Percentiles rank a stretch among this genome's conserved stretches.
Evolutionary conservation across 208 protist genomes (phyloP).

Genomic region (Spongospora subterranea): DNA sequence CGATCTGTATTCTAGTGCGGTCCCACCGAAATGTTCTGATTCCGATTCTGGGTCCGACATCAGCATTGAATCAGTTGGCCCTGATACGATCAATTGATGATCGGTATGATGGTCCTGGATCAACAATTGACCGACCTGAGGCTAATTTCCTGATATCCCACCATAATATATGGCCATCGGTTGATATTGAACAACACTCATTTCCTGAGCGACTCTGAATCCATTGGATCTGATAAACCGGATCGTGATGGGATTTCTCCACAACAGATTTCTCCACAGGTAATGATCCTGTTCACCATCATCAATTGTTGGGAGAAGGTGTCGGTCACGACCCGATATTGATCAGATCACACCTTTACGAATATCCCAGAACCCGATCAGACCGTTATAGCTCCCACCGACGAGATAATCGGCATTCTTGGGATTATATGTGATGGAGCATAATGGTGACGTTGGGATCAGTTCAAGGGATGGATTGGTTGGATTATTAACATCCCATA

Average conservation of each 20-base stretch:
- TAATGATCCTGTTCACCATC: constrained; percentile 81
- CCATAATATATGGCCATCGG: constrained; percentile 89
- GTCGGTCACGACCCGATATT: background rate
- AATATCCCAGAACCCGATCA: constrained; percentile 92
- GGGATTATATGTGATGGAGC: constrained; percentile 91
- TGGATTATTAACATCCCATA: constrained; percentile 95
- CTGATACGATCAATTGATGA: constrained; percentile 64
- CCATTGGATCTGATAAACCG: constrained; percentile 93
- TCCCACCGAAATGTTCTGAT: constrained; percentile 84
- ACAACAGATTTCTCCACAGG: constrained; percentile 81
- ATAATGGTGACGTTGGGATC: constrained; percentile 87
- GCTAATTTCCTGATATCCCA: constrained; percentile 91
- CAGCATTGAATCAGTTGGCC: constrained; percentile 83
- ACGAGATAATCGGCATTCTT: constrained; percentile 89
- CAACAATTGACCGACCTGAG: background rate
- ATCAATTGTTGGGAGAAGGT: background rate
- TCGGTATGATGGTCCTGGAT: background rate
- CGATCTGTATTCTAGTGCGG: constrained; percentile 89
- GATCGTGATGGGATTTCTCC: constrained; percentile 93
- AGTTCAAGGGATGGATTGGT: constrained; percentile 90
- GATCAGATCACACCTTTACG: constrained; percentile 75
- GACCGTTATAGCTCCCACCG: constrained; percentile 94
- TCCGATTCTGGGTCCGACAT: constrained; percentile 82
- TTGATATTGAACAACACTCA: constrained; percentile 89
- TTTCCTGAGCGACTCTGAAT: constrained; percentile 90